Evolutionary conservation across 768 basidiomycete genomes (phyloP), one percentile per base, ranked within the genome.

Genomic region (Cantharellus anzutake): DNA sequence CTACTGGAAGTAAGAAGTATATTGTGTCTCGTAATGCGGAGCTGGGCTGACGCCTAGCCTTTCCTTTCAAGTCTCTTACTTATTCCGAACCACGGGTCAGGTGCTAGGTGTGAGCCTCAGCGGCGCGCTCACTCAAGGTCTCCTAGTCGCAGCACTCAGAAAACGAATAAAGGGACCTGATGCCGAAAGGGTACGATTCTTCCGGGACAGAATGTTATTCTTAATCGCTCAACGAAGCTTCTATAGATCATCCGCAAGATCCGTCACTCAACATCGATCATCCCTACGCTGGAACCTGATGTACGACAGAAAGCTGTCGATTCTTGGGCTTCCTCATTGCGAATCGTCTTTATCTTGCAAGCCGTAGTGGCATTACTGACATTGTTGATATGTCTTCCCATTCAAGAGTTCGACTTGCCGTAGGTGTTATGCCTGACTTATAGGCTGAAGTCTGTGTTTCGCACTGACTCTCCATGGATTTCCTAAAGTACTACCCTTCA

Each of bases 21-120:
- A n/a, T n/a, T n/a, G n/a, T n/a, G n/a, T n/a, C n/a, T n/a, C n/a
- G n/a, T n/a, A n/a, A n/a, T n/a, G 35, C 20, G 37, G 41, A 4
- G 5, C 56, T 42, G 1, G 52, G 16, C 11, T 51, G 7, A 51
- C 11, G 56, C 16, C 44, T 3, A 4, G 7, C 35, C 38, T 14
- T 7, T n/a, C n/a, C n/a, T n/a, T n/a, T 57, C 41, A 65, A 94
- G 91, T 93, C 66, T 87, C 86, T 40, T 98, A 98, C 71, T 76
- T 96, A 53, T 94, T 93, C 75, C 76, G 93, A 63, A 92, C 90
- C 4, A 86, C 88, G 16, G 93, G 93, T 2, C 94, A 97, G 73
- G 96, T 96, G 34, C 76, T 97, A 59, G 96, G 94, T 41, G 94
- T 99, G 59, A 86, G 87, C 65, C 73, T 93, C 52, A 83, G 82